Evolutionary conservation across 169 alveolate species (phyloP).

Genomic region (Plasmodium sp.): DNA sequence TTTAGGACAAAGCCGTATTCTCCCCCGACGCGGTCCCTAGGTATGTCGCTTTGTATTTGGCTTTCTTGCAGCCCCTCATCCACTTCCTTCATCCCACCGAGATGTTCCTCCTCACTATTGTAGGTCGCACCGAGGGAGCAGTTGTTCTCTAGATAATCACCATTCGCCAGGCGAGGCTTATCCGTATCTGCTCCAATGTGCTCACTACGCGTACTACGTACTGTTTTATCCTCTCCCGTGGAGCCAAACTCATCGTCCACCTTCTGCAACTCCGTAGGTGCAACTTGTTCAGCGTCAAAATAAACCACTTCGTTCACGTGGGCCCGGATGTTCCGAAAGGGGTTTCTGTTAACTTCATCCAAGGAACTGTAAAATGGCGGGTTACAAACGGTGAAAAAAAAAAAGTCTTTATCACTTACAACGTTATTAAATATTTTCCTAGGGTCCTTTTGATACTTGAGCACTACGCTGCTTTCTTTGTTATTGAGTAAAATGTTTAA

Average conservation of each 20-base stretch:
- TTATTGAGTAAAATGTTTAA: slow-evolving; percentile 40
- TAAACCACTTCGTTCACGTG: slow-evolving; percentile 58
- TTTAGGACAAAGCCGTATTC: slow-evolving; percentile 81
- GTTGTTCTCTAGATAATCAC: background rate
- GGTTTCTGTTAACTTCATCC: slow-evolving; percentile 58
- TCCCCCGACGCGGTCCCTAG: slow-evolving; percentile 52
- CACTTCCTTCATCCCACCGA: background rate
- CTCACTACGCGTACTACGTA: background rate
- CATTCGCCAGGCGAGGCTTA: background rate
- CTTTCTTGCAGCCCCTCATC: background rate
- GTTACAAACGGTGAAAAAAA: slow-evolving; percentile 60
- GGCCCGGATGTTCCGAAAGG: slow-evolving; percentile 37
- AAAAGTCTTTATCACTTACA: slow-evolving; percentile 32
- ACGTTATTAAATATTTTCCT: slow-evolving; percentile 36
- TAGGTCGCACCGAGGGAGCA: background rate
- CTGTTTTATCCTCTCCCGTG: background rate
- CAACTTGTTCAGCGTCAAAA: background rate
- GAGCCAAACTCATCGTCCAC: background rate
- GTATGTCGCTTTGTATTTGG: background rate
- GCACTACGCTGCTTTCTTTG: slow-evolving; percentile 31
- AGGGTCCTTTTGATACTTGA: slow-evolving; percentile 71
- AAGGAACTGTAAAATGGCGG: slow-evolving; percentile 50
- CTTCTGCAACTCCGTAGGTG: background rate
- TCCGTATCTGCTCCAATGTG: background rate
- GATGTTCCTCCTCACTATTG: slow-evolving; percentile 12